A percentile compares a stretch with the other conserved stretches of the same genome.
These are phyloP conservation scores for Fusarium napiforme DNA, from an alignment of 2,329 filamentous ascomycete genomes.

Conservation along the genomic window DNA sequence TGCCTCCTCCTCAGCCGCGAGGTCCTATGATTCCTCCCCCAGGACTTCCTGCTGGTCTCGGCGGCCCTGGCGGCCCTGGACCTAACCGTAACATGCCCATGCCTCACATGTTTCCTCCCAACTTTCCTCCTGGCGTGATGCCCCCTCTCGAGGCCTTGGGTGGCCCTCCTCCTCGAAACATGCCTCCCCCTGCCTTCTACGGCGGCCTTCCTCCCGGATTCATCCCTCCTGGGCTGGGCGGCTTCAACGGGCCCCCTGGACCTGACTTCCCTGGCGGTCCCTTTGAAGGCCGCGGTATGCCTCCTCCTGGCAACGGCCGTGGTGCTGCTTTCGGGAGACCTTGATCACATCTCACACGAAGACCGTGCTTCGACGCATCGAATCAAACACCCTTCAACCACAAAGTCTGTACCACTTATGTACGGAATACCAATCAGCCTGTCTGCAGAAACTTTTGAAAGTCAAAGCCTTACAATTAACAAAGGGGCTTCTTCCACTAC, in stretches of 20 bases:
- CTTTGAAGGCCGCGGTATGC: slow-evolving; percentile 67
- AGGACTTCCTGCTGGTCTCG: slow-evolving; percentile 55
- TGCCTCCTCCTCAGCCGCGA: slow-evolving; percentile 54
- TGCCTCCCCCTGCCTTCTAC: slow-evolving; percentile 68
- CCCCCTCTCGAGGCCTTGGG: slow-evolving; percentile 61
- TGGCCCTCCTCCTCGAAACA: slow-evolving; percentile 63
- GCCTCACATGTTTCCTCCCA: slow-evolving; percentile 70
- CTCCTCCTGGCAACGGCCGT: slow-evolving; percentile 58
- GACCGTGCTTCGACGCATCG: background rate
- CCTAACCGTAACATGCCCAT: slow-evolving; percentile 58
- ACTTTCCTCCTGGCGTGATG: slow-evolving; percentile 64
- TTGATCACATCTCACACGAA: slow-evolving; percentile 15
- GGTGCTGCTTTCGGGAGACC: slow-evolving; percentile 50
- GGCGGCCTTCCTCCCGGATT: slow-evolving; percentile 63
- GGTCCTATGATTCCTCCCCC: slow-evolving; percentile 71
- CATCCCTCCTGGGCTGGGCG: slow-evolving; percentile 65
- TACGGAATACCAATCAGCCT: slow-evolving; percentile 39
- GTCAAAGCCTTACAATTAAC: background rate
- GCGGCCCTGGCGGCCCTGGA: slow-evolving; percentile 38
- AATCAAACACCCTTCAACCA: background rate
- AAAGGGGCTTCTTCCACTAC: slow-evolving; percentile 17
- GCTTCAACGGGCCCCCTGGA: slow-evolving; percentile 64
- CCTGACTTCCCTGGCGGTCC: slow-evolving; percentile 60
- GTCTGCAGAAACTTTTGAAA: slow-evolving; percentile 26
- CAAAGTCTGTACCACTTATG: slow-evolving; percentile 23